A percentile compares a stretch with the other conserved stretches of the same genome.
Evolutionary conservation across 2,329 filamentous ascomycete species (phyloP).

Genomic region (Periconia sp.): DNA sequence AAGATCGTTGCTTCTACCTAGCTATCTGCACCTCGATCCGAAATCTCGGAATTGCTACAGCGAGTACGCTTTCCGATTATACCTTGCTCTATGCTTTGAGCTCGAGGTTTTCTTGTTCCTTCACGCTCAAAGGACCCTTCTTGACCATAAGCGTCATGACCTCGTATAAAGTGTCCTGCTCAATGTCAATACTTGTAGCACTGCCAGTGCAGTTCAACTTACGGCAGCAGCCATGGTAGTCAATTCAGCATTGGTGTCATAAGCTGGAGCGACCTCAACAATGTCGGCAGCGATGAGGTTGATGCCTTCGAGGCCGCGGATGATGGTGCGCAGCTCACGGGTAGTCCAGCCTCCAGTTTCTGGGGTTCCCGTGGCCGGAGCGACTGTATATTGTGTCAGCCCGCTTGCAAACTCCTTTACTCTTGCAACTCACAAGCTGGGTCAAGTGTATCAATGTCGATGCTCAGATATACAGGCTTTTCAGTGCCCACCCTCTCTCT

Average conservation of each 20-base stretch:
- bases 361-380: constrained; percentile 75
- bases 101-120: constrained; percentile 42
- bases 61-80: too few relatives aligned
- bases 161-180: constrained; percentile 70
- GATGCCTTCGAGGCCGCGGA: constrained; percentile 71
- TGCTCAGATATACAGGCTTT: constrained; percentile 78
- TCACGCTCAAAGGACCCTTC: constrained; percentile 69
- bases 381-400: constrained; percentile 53
- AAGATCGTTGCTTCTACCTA: too few relatives aligned
- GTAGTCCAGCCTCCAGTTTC: constrained; percentile 80
- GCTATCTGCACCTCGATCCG: too few relatives aligned
- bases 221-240: constrained; percentile 76
- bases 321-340: constrained; percentile 73
- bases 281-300: constrained; percentile 75
- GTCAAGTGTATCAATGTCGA: constrained; percentile 89
- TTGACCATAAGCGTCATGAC: constrained; percentile 85
- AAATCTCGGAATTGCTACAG: too few relatives aligned
- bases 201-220: constrained; percentile 15
- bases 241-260: constrained; percentile 74
- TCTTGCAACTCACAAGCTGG: constrained; percentile 67
- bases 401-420: constrained; percentile 9
- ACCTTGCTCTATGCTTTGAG: constrained; percentile 27
- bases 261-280: constrained; percentile 75
- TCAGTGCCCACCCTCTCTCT: constrained; percentile 74
- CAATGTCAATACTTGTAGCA: constrained; percentile 9